Base-by-base conservation (phyloP, 495 filamentous ascomycete genomes). In the Neurospora sp. region DNA sequence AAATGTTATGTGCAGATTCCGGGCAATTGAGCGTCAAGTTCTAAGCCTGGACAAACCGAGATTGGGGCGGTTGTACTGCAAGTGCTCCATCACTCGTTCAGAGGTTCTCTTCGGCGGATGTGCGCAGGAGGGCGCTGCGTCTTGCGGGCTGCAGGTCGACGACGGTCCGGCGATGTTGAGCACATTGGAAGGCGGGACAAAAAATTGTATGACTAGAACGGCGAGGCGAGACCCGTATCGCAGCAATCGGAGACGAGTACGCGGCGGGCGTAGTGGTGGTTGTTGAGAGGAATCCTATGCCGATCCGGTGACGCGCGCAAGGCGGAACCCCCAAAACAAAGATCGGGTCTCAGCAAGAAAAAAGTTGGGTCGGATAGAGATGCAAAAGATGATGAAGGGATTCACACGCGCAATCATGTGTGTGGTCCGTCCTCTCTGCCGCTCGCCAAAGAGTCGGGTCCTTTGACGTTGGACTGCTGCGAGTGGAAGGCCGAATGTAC, bases 41-140 rank as follows among this genome's bases (percentile, higher is more conserved):
- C 54, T 18, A 66, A 66, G 54, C 27, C 54, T 66, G 54, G 27
- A 66, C 27, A 66, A 66, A 66, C 54, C 54, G 27, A 37, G 27
- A 66, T 66, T 12, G 54, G 72, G 76, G 49, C 44, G 72, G 73
- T 49, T 49, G 49, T 62, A 74, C 70, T 74, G 78, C 77, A 54
- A 70, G 69, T 75, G 78, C 76, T 82, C 80, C 80, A 82, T 82
- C 78, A 78, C 77, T 81, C 69, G 74, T 35, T 66, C 27, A 44
- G 16, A 71, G 39, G 70, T 66, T 72, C 60, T 70, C 66, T 73
- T 70, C 27, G 74, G 75, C 74, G 77, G 70, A 70, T 74, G 71
- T 75, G 70, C 39, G 76, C 72, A 62, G 76, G 75, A 75, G 77
- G 77, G 76, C 73, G 77, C 77, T 74, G 71, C 79, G 79, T 60